These are phyloP conservation scores for Aegle marmelos DNA, from an alignment of 345 rosid species.

Conservation along the genomic window DNA sequence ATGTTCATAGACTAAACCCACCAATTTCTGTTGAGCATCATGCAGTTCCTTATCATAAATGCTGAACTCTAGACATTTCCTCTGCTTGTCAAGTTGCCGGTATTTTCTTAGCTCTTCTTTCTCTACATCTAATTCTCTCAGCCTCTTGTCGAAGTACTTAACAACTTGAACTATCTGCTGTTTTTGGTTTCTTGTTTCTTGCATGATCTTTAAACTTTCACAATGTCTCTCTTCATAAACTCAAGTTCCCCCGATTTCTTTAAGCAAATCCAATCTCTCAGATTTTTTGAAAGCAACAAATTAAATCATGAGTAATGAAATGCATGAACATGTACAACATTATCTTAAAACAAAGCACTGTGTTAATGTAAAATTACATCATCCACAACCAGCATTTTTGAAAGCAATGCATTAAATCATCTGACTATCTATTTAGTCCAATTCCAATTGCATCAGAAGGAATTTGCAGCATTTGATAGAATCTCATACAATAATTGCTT, in stretches of 20 bases:
- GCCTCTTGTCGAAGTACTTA: constrained; percentile 89
- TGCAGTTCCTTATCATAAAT: no score
- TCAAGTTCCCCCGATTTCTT: constrained; percentile 97
- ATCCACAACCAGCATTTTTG: not conserved
- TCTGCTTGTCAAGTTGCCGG: constrained; percentile 96
- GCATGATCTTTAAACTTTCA: constrained; percentile 97
- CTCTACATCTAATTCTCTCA: constrained; percentile 92
- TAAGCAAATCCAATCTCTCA: constrained; percentile 57
- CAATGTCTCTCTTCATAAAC: constrained; percentile 97
- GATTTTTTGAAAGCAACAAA: no score
- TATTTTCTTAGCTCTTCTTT: constrained; percentile 92
- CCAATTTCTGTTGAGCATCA: constrained; percentile 3
- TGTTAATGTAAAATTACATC: not conserved
- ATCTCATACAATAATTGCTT: not conserved
- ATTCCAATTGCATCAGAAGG: not conserved
- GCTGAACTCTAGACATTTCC: constrained; percentile 49
- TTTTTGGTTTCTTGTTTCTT: constrained; percentile 92
- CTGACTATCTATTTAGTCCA: not conserved
- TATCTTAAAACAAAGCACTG: no score
- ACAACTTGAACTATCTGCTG: constrained; percentile 97
- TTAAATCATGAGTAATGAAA: no score
- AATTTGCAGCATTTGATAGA: not conserved
- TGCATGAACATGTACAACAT: no score
- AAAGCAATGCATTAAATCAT: not conserved
- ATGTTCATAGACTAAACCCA: no score